Conservation (phyloP, 495 filamentous ascomycete species). For the Neurospora pannonica region DNA sequence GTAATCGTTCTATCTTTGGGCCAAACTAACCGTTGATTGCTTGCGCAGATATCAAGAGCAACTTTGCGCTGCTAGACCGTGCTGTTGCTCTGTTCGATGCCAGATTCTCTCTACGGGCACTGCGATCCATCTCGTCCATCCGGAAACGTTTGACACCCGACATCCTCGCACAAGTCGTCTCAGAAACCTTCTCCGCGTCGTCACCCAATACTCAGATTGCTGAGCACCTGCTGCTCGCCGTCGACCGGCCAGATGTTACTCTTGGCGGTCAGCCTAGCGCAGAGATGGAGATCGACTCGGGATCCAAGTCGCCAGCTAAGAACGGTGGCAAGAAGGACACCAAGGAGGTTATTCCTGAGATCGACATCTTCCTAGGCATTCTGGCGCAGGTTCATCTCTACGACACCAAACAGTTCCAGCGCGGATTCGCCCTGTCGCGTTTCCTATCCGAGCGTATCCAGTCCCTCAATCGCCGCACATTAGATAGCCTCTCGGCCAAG, state of each 20-base stretch:
- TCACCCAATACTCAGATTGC: constrained; percentile 51
- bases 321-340: constrained; percentile 46
- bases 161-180: constrained; percentile 69
- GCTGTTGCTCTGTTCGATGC: constrained; percentile 91
- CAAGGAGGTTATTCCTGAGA: constrained; percentile 77
- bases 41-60: constrained; percentile 76
- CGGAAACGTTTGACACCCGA: constrained; percentile 81
- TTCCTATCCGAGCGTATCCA: constrained; percentile 76
- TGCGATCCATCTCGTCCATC: constrained; percentile 90
- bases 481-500: constrained; percentile 87
- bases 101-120: constrained; percentile 84
- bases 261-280: constrained; percentile 38
- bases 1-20: background rate
- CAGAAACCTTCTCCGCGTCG: constrained; percentile 59
- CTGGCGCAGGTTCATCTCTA: constrained; percentile 82
- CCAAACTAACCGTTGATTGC: constrained; percentile 1
- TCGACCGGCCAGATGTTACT: constrained; percentile 53
- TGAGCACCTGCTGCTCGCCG: constrained; percentile 56
- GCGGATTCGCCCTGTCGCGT: constrained; percentile 74
- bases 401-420: constrained; percentile 68
- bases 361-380: constrained; percentile 86
- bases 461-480: constrained; percentile 78
- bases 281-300: constrained; percentile 69
- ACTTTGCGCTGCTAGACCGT: constrained; percentile 82
- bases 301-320: constrained; percentile 32